Conservation (phyloP, 1,139 yeast species). For the Saccharomyces hybrid region DNA sequence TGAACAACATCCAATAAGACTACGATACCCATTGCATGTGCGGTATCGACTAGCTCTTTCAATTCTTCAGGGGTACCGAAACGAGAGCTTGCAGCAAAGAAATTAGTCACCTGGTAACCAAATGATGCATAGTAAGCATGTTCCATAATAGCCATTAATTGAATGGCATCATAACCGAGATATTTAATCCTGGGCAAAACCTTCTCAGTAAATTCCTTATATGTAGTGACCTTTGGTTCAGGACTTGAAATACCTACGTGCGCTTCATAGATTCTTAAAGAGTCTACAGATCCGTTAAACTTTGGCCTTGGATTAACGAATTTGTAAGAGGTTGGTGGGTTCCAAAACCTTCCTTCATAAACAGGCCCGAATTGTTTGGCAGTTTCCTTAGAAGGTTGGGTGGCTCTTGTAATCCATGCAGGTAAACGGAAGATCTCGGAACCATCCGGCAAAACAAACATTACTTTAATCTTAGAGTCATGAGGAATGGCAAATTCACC, state of each 20-base stretch:
- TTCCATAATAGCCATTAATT: constrained; percentile 97
- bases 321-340: constrained; percentile 53
- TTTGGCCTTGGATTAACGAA: constrained; percentile 62
- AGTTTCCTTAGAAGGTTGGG: constrained; percentile 50
- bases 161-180: constrained; percentile 87
- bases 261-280: constrained; percentile 85
- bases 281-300: constrained; percentile 38
- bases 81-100: constrained; percentile 83
- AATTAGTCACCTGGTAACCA: constrained; percentile 91
- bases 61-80: constrained; percentile 93
- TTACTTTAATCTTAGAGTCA: constrained; percentile 69
- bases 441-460: constrained; percentile 59
- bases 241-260: constrained; percentile 94
- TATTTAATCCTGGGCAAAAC: constrained; percentile 74
- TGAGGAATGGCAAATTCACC: constrained; percentile 70
- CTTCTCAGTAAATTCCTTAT: constrained; percentile 73
- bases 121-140: constrained; percentile 97
- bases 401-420: constrained; percentile 83
- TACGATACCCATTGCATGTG: constrained; percentile 80
- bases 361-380: constrained; percentile 42
- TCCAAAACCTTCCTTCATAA: constrained; percentile 92
- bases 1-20: constrained; percentile 91
- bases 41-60: constrained; percentile 83
- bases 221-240: constrained; percentile 76
- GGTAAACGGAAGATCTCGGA: constrained; percentile 73